phyloP scores from a whole-genome alignment of 768 basidiomycete genomes.

The Boletus pseudo-olivaceus region DNA sequence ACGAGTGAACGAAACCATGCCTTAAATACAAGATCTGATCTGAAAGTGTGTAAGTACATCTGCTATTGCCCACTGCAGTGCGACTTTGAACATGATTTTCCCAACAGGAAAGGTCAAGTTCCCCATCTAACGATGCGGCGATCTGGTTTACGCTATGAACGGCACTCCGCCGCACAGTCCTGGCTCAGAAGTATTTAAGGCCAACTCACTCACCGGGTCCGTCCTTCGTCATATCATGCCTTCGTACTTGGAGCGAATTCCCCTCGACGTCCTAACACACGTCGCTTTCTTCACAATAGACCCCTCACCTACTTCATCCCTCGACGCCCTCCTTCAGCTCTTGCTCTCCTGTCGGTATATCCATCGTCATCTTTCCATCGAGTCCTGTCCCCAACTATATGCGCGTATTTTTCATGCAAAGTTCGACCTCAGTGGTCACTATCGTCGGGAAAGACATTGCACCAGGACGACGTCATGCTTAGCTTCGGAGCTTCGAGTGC shows the following conservation, averaged over 20 bases:
- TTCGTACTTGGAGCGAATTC: slow-evolving; percentile 46
- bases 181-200: slow-evolving; percentile 26
- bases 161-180: slow-evolving; percentile 30
- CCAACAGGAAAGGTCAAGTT: slow-evolving; percentile 34
- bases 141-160: slow-evolving; percentile 32
- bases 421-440: slow-evolving; percentile 41
- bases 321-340: slow-evolving; percentile 41
- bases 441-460: slow-evolving; percentile 27
- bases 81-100: slow-evolving; percentile 33
- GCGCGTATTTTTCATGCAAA: slow-evolving; percentile 49
- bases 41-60: slow-evolving; percentile 29
- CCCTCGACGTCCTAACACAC: slow-evolving; percentile 54
- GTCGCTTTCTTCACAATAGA: slow-evolving; percentile 49
- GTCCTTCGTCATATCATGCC: slow-evolving; percentile 35
- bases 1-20: slow-evolving; percentile 25
- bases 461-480: slow-evolving; percentile 38
- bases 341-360: slow-evolving; percentile 44
- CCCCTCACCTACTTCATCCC: slow-evolving; percentile 37
- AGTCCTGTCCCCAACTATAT: slow-evolving; percentile 50
- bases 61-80: slow-evolving; percentile 29
- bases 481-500: slow-evolving; percentile 45
- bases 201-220: slow-evolving; percentile 1
- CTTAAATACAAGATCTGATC: slow-evolving; percentile 35
- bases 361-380: slow-evolving; percentile 40
- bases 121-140: slow-evolving; percentile 32